Evolutionary conservation across 2,329 filamentous ascomycete genomes (phyloP).

Genomic region (Pleomassaria siparia): DNA sequence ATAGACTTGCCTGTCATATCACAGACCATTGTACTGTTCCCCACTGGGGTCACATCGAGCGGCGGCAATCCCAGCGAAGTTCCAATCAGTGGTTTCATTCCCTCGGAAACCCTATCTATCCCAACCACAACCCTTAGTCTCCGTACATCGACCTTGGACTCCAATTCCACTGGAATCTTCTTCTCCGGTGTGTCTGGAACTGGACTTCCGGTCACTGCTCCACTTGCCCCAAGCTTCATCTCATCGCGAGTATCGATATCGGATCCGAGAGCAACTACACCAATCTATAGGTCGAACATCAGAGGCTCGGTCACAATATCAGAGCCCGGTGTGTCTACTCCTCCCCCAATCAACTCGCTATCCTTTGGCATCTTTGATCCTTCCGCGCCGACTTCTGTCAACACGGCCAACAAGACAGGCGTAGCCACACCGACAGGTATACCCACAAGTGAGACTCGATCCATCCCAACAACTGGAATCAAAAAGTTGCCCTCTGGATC

Average conservation of each 20-base stretch:
- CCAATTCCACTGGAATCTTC: slow-evolving; percentile 6
- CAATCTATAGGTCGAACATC: neutral
- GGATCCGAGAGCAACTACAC: neutral
- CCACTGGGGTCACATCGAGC: neutral
- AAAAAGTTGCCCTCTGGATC: slow-evolving; percentile 5
- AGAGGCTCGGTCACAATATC: neutral
- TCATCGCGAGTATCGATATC: neutral
- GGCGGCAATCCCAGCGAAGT: slow-evolving; percentile 4
- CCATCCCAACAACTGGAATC: slow-evolving; percentile 4
- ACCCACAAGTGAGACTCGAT: slow-evolving; percentile 12
- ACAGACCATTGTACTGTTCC: neutral
- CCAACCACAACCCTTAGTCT: neutral
- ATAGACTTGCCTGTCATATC: neutral
- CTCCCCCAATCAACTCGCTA: neutral
- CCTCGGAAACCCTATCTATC: slow-evolving; percentile 2
- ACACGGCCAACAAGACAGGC: neutral
- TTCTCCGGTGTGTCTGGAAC: slow-evolving; percentile 11
- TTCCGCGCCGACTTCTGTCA: neutral
- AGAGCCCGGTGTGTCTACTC: neutral
- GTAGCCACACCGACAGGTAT: slow-evolving; percentile 3
- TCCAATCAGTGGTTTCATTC: slow-evolving; percentile 1
- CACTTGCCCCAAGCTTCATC: neutral
- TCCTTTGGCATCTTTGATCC: neutral
- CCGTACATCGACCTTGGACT: neutral
- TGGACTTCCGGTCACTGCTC: neutral